Evolutionary conservation across 2,329 filamentous ascomycete genomes (phyloP).

Genomic region (Blastomyces silverae): DNA sequence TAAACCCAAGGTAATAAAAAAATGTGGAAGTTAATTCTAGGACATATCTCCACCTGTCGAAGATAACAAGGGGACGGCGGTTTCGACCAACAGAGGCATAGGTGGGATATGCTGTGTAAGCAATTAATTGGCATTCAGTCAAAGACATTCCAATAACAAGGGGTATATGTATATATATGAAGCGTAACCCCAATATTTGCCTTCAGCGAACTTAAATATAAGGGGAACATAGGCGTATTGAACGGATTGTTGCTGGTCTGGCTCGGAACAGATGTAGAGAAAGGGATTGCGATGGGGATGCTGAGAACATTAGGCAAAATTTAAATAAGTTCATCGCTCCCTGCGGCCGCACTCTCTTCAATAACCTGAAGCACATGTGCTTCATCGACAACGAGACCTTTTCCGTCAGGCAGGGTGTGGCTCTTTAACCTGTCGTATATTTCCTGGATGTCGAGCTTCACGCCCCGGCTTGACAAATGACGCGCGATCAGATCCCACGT

Average conservation of each 20-base stretch:
- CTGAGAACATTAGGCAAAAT: not conserved
- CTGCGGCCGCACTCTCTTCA: constrained; percentile 66
- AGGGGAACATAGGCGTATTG: not conserved
- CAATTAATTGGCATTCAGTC: not conserved
- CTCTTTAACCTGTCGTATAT: constrained; percentile 73
- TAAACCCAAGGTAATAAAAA: not conserved
- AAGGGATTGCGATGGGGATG: not conserved
- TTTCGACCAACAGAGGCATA: not conserved
- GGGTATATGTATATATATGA: not conserved
- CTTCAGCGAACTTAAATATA: not conserved
- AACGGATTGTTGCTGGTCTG: not conserved
- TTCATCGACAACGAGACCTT: constrained; percentile 83
- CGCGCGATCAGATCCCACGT: constrained; percentile 86
- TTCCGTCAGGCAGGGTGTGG: constrained; percentile 73
- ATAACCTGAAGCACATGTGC: constrained; percentile 65
- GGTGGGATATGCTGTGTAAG: not conserved
- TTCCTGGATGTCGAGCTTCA: constrained; percentile 71
- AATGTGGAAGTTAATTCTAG: not conserved
- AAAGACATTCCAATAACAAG: not conserved
- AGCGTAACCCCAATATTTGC: not conserved
- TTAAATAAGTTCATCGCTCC: constrained; percentile 65
- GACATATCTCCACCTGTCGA: not conserved
- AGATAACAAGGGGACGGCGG: not conserved
- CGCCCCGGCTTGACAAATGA: constrained; percentile 68
- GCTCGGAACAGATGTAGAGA: not conserved